These are phyloP conservation scores for Leccinum subatratum DNA, from an alignment of 1,284 basidiomycete genomes.

Conservation along the genomic window DNA sequence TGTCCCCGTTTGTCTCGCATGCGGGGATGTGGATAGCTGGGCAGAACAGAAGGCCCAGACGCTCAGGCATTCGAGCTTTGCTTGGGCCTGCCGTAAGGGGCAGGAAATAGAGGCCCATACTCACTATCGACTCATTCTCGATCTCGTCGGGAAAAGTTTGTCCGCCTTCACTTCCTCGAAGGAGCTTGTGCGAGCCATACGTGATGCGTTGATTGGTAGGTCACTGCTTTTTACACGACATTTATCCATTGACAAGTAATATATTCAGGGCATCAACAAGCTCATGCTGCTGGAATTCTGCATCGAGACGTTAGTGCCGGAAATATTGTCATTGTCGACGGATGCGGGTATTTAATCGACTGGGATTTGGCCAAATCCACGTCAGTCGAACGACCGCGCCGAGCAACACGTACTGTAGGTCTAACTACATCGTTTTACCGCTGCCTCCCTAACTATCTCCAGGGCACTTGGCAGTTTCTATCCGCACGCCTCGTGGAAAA, in stretches of 20 bases:
- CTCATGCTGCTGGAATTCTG: background rate
- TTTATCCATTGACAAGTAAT: background rate
- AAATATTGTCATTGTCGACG: background rate
- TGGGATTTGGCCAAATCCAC: background rate
- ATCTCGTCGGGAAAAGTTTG: background rate
- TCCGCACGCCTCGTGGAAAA: constrained; percentile 2
- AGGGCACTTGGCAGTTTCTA: constrained; percentile 2
- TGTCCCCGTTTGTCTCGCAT: background rate
- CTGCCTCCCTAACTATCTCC: background rate
- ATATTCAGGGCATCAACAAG: background rate
- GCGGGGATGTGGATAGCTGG: background rate
- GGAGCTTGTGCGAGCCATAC: background rate
- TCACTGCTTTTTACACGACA: background rate
- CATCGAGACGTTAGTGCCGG: background rate
- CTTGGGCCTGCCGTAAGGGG: background rate
- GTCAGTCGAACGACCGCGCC: background rate
- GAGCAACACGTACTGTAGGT: background rate
- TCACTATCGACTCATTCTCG: background rate
- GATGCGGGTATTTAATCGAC: background rate
- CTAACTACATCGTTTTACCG: background rate
- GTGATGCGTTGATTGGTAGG: background rate
- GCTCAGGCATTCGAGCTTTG: background rate
- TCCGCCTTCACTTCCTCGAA: background rate
- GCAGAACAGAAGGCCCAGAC: constrained; percentile 1
- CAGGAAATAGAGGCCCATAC: background rate